phyloP scores from a whole-genome alignment of 2,329 filamentous ascomycete species.

The Nakataea oryzae region DNA sequence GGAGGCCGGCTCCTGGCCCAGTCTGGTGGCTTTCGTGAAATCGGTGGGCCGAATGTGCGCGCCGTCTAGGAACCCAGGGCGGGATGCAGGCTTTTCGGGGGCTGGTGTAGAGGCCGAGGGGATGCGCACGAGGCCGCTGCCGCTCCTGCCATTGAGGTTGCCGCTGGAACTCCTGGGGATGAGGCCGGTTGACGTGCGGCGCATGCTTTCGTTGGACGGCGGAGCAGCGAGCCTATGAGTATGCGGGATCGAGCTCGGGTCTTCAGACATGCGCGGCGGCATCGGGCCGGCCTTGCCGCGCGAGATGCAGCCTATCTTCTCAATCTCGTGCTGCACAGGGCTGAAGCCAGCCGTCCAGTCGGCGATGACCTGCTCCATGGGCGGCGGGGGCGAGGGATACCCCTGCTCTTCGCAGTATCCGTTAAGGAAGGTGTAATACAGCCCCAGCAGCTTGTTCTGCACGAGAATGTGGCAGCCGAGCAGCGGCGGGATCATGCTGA shows the following conservation, averaged over 20 bases:
- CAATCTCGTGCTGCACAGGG: conserved; percentile 54
- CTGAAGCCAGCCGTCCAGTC: conserved; percentile 55
- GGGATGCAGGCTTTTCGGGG: conserved; percentile 16
- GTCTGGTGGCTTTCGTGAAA: conserved; percentile 31
- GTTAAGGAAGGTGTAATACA: conserved; percentile 69
- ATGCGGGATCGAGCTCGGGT: conserved; percentile 16
- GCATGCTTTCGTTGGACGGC: conserved; percentile 22
- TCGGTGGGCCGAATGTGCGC: conserved; percentile 29
- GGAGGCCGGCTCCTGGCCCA: conserved; percentile 25
- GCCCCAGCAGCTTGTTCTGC: conserved; percentile 66
- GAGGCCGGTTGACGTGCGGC: conserved; percentile 31
- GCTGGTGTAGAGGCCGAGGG: conserved; percentile 16
- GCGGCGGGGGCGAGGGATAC: conserved; percentile 62
- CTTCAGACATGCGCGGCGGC: conserved; percentile 22
- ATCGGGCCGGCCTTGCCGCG: conserved; percentile 56
- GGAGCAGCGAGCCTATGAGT: conserved; percentile 9
- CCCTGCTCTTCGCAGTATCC: conserved; percentile 59
- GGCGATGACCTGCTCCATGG: conserved; percentile 60
- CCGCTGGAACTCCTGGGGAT: conserved; percentile 17
- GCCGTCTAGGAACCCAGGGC: conserved; percentile 16
- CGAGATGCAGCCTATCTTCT: conserved; percentile 53
- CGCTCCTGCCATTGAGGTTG: conserved; percentile 9
- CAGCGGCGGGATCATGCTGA: conserved; percentile 64
- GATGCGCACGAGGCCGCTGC: conserved; percentile 20
- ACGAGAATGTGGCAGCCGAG: conserved; percentile 62